phyloP scores from a whole-genome alignment of 306 rosid genomes.

The Fragaria nilgerrensis region DNA sequence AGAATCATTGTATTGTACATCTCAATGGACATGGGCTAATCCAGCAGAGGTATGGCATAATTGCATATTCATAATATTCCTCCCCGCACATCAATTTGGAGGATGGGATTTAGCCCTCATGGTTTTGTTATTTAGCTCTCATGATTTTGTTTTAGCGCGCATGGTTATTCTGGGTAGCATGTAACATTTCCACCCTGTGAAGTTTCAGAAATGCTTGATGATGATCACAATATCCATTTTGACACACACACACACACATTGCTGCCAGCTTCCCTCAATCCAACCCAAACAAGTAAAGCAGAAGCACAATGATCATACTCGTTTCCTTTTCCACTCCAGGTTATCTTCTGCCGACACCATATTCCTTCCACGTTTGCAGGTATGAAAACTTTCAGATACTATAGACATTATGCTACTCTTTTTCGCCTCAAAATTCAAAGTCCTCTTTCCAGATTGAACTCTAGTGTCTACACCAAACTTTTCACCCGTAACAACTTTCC shows the following conservation, averaged over 20 bases:
- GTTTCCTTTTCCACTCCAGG: background rate
- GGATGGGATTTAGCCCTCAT: background rate
- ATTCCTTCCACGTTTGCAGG: slow-evolving; percentile 13
- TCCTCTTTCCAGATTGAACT: background rate
- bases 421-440: background rate
- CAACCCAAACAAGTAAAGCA: background rate
- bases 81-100: background rate
- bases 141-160: background rate
- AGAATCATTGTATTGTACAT: background rate
- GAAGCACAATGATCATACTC: background rate
- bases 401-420: background rate
- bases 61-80: background rate
- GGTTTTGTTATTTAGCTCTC: background rate
- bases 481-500: background rate
- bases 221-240: background rate
- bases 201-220: background rate
- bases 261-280: background rate
- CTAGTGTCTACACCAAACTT: background rate
- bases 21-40: background rate
- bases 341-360: slow-evolving; percentile 1
- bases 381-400: background rate
- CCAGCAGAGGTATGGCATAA: background rate
- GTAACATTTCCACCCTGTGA: background rate
- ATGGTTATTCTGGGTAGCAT: background rate
- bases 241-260: background rate